Evolutionary conservation across 345 rosid genomes (phyloP).

Genomic region (Turnera subulata): DNA sequence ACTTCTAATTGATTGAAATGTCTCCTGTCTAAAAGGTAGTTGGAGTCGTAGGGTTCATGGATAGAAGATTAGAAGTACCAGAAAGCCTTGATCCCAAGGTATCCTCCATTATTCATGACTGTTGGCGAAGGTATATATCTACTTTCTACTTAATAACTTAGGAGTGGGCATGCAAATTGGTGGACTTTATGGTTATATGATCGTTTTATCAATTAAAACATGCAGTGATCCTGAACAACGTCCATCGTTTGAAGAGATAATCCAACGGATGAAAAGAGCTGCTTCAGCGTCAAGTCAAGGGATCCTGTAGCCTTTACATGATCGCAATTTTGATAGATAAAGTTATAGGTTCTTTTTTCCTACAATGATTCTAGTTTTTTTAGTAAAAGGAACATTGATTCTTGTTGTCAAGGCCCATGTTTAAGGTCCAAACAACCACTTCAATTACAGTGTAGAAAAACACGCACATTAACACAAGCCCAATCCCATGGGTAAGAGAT

Average conservation of each 20-base stretch:
- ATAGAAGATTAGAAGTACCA: slow-evolving; percentile 74
- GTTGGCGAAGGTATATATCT: slow-evolving; percentile 61
- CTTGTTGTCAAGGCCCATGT: no score
- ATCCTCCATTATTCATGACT: slow-evolving; percentile 62
- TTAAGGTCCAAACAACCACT: no score
- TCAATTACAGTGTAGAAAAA: no score
- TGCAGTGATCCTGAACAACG: slow-evolving; percentile 62
- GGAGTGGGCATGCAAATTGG: no score
- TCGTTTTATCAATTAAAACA: no score
- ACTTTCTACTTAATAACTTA: neutral
- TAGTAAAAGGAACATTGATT: no score
- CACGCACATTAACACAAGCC: no score
- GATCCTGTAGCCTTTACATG: slow-evolving; percentile 9
- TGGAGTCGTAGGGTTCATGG: slow-evolving; percentile 92
- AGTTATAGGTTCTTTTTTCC: no score
- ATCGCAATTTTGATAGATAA: slow-evolving; percentile 4
- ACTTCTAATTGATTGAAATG: neutral
- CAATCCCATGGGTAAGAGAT: no score
- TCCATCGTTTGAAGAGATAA: slow-evolving; percentile 74
- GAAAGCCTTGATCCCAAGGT: slow-evolving; percentile 61
- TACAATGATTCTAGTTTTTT: no score
- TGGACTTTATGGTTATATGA: no score
- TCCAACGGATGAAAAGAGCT: slow-evolving; percentile 41
- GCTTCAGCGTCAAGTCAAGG: slow-evolving; percentile 12
- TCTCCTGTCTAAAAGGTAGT: slow-evolving; percentile 44